A percentile compares a stretch with the other conserved stretches of the same genome.
These are phyloP conservation scores for Heracleum sosnowskyi DNA, from an alignment of 129 eudicot genomes.

Conservation along the genomic window DNA sequence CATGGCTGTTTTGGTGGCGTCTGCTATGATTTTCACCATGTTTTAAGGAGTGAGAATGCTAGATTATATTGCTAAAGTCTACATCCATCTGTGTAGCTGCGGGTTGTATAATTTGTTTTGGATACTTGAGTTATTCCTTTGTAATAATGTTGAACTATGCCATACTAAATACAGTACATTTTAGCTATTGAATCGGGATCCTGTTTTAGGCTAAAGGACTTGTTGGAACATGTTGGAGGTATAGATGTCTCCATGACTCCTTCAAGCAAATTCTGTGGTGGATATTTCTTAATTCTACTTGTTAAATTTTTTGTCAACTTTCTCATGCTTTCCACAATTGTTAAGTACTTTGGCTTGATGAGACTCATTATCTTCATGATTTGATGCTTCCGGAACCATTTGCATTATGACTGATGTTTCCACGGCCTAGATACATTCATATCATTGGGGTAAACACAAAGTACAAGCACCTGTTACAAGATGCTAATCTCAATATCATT, in stretches of 20 bases:
- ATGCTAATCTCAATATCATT: no score
- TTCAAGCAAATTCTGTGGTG: slow-evolving; percentile 79
- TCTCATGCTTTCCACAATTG: no score
- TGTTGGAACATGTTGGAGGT: slow-evolving; percentile 95
- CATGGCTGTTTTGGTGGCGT: slow-evolving; percentile 14
- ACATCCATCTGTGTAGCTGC: background rate
- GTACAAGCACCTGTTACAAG: background rate
- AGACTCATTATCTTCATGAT: background rate
- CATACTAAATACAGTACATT: background rate
- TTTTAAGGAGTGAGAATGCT: background rate
- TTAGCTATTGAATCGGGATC: slow-evolving; percentile 6
- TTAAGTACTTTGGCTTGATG: background rate
- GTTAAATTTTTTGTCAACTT: background rate
- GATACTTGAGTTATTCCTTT: background rate
- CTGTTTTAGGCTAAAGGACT: slow-evolving; percentile 78
- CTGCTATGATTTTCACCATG: slow-evolving; percentile 14
- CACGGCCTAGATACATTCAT: background rate
- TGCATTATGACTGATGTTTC: background rate
- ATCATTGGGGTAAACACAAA: background rate
- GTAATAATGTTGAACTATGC: background rate
- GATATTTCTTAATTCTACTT: background rate
- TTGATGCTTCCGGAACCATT: background rate
- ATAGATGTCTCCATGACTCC: slow-evolving; percentile 81
- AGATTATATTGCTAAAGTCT: background rate
- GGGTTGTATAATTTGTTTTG: background rate